A percentile compares a stretch with the other conserved stretches of the same genome.
Conservation (phyloP, 1,139 yeast species). For the Blastobotrys aristatus region DNA sequence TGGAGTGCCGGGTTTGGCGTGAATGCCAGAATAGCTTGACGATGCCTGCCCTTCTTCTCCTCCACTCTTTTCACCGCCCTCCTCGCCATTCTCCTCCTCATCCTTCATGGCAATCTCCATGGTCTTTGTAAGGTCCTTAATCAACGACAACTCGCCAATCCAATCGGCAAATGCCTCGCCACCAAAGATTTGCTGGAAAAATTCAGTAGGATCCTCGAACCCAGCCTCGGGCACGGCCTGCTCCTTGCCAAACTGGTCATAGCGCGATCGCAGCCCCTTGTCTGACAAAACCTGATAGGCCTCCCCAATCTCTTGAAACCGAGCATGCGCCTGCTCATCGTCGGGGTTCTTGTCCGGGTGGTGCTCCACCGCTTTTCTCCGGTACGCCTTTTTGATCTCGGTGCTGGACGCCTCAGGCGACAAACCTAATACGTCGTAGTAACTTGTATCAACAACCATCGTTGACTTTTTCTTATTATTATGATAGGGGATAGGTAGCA, state of each 20-base stretch:
- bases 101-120: slow-evolving; percentile 67
- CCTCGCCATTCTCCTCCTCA: slow-evolving; percentile 56
- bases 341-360: slow-evolving; percentile 97
- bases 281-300: slow-evolving; percentile 57
- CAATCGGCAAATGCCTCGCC: slow-evolving; percentile 86
- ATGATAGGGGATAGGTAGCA: background rate
- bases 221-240: slow-evolving; percentile 78
- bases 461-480: background rate
- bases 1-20: slow-evolving; percentile 3
- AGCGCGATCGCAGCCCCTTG: slow-evolving; percentile 62
- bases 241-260: slow-evolving; percentile 83
- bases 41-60: background rate
- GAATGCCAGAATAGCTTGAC: background rate
- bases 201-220: slow-evolving; percentile 85
- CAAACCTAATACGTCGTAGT: slow-evolving; percentile 75
- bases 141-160: slow-evolving; percentile 84
- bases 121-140: slow-evolving; percentile 73
- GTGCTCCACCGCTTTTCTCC: slow-evolving; percentile 79
- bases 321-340: slow-evolving; percentile 70
- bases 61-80: background rate
- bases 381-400: slow-evolving; percentile 89
- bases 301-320: slow-evolving; percentile 44
- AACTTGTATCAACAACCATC: slow-evolving; percentile 92
- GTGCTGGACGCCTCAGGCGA: slow-evolving; percentile 65
- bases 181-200: slow-evolving; percentile 83